phyloP scores from a whole-genome alignment of 768 basidiomycete species.

The Tricholoma sp. region DNA sequence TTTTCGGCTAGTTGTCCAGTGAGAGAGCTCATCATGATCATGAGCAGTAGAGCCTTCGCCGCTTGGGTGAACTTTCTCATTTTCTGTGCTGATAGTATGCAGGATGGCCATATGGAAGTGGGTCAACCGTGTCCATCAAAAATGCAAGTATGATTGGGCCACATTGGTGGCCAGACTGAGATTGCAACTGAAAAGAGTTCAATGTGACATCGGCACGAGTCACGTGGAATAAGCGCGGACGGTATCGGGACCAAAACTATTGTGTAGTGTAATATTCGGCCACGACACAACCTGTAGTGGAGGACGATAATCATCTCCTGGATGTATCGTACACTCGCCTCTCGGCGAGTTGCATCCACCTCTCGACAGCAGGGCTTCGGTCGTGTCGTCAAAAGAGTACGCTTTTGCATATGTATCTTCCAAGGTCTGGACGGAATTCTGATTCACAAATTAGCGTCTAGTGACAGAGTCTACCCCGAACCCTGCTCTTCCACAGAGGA shows the following conservation, averaged over 20 bases:
- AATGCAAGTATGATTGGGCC: no score
- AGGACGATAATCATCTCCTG: no score
- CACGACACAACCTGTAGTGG: conserved; percentile 6
- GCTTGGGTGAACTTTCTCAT: conserved; percentile 17
- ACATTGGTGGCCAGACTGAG: no score
- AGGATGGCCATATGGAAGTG: background rate
- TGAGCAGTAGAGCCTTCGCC: conserved; percentile 29
- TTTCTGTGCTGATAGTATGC: background rate
- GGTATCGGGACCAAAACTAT: conserved; percentile 24
- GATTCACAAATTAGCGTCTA: conserved; percentile 41
- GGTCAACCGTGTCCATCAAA: background rate
- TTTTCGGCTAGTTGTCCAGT: conserved; percentile 35
- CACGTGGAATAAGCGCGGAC: conserved; percentile 25
- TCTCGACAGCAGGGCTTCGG: conserved; percentile 44
- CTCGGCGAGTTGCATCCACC: conserved; percentile 43
- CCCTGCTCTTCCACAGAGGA: conserved; percentile 41
- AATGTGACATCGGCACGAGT: background rate
- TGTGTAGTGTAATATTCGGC: conserved; percentile 16
- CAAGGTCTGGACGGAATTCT: background rate
- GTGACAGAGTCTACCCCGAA: conserved; percentile 48
- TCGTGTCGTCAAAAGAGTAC: conserved; percentile 56
- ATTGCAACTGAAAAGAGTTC: no score
- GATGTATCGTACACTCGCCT: conserved; percentile 57
- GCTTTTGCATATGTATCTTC: conserved; percentile 17
- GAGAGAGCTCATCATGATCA: conserved; percentile 26